A percentile compares a stretch with the other conserved stretches of the same genome.
phyloP scores from a whole-genome alignment of 2,329 filamentous ascomycete genomes.

The Epichloe scottii region DNA sequence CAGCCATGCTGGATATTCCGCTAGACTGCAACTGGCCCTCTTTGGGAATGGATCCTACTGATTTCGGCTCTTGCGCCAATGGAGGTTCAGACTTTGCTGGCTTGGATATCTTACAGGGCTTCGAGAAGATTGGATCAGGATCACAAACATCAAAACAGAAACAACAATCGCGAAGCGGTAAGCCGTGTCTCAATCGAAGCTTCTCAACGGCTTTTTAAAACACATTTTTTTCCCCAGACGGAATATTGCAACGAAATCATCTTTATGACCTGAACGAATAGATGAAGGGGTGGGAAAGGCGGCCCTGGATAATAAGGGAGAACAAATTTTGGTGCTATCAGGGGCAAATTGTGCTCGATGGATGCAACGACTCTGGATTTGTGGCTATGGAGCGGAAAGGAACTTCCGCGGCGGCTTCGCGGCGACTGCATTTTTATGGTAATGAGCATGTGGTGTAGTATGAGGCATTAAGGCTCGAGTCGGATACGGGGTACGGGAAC shows the following conservation, averaged over 20 bases:
- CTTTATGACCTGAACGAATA: slow-evolving; percentile 12
- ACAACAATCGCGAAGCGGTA: slow-evolving; percentile 17
- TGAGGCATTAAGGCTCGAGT: not conserved
- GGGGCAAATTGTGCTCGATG: not conserved
- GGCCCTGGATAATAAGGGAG: not conserved
- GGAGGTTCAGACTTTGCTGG: slow-evolving; percentile 44
- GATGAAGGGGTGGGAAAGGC: slow-evolving; percentile 5
- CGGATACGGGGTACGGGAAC: not conserved
- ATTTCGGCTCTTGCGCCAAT: slow-evolving; percentile 30
- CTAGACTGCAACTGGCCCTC: slow-evolving; percentile 27
- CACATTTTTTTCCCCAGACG: not conserved
- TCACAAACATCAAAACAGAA: slow-evolving; percentile 17
- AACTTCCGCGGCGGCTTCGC: slow-evolving; percentile 16
- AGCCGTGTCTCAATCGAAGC: slow-evolving; percentile 19
- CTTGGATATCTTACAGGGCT: slow-evolving; percentile 63
- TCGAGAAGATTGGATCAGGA: slow-evolving; percentile 56
- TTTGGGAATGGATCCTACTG: slow-evolving; percentile 22
- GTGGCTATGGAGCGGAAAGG: not conserved
- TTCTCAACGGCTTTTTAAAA: slow-evolving; percentile 20
- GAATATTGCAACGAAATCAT: slow-evolving; percentile 5
- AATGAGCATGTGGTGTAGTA: slow-evolving; percentile 11
- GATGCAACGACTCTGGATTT: not conserved
- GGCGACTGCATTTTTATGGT: slow-evolving; percentile 16
- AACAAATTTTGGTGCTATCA: not conserved
- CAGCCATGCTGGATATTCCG: slow-evolving; percentile 19